These are phyloP conservation scores for Vachellia collinsii DNA, from an alignment of 306 rosid genomes.

Conservation along the genomic window DNA sequence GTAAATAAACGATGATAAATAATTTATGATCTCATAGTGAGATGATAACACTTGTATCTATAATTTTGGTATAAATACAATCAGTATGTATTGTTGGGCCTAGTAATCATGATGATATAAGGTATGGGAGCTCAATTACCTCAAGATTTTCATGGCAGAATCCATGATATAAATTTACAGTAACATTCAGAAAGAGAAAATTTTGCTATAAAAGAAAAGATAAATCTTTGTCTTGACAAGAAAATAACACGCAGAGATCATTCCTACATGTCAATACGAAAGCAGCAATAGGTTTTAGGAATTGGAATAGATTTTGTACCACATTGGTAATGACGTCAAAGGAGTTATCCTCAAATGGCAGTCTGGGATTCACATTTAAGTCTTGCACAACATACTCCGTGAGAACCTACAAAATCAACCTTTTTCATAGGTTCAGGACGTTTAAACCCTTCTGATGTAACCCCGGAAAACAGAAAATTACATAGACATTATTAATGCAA, in stretches of 20 bases:
- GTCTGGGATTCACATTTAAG: constrained; percentile 69
- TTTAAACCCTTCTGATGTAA: not conserved
- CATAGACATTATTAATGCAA: not conserved
- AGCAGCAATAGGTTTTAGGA: constrained; percentile 17
- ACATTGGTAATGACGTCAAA: constrained; percentile 76
- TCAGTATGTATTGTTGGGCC: not conserved
- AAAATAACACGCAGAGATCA: not conserved
- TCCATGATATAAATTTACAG: constrained; percentile 10
- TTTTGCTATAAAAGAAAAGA: not conserved
- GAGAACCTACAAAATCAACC: constrained; percentile 62
- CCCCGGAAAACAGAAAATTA: not conserved
- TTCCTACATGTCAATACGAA: not conserved
- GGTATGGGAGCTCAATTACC: not conserved
- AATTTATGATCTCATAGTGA: not conserved
- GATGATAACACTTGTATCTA: constrained; percentile 14
- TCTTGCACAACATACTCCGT: constrained; percentile 69
- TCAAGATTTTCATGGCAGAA: constrained; percentile 20
- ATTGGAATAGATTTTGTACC: constrained; percentile 44
- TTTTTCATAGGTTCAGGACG: constrained; percentile 16
- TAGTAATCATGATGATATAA: not conserved
- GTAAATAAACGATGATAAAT: not conserved
- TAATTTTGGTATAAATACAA: not conserved
- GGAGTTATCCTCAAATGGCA: constrained; percentile 76
- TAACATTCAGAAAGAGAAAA: not conserved
- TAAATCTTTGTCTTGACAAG: not conserved